These are phyloP conservation scores for Russula foetens DNA, from an alignment of 768 basidiomycete genomes.

Conservation along the genomic window DNA sequence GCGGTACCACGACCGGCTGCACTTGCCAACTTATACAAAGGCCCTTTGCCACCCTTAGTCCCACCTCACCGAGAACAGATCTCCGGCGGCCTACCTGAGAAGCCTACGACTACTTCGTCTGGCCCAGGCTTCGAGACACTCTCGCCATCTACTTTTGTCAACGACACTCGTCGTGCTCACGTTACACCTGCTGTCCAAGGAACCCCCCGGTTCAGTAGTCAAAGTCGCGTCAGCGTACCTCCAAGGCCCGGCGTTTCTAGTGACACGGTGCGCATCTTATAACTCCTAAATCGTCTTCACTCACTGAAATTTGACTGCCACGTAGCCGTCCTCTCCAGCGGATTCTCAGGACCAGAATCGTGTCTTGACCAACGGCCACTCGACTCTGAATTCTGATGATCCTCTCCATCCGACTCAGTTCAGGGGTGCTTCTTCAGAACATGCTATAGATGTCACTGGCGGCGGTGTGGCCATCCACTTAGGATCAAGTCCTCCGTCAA, in stretches of 20 bases:
- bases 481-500: background rate
- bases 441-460: background rate
- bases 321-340: background rate
- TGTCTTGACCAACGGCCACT: background rate
- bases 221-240: background rate
- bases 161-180: background rate
- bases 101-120: conserved; percentile 4
- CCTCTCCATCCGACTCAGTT: background rate
- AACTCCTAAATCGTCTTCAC: background rate
- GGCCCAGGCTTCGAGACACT: background rate
- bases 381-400: background rate
- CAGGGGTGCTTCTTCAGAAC: background rate
- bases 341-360: background rate
- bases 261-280: background rate
- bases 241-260: background rate
- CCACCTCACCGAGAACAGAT: conserved; percentile 32
- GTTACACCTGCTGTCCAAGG: background rate
- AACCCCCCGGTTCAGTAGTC: background rate
- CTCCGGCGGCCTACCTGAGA: conserved; percentile 11
- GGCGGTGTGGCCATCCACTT: background rate
- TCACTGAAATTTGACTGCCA: background rate
- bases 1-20: conserved; percentile 57
- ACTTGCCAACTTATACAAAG: conserved; percentile 58
- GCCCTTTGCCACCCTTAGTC: conserved; percentile 32
- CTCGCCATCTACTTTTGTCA: conserved; percentile 9